Conservation (phyloP, 148 eudicot genomes). For the Nepenthes gracilis region DNA sequence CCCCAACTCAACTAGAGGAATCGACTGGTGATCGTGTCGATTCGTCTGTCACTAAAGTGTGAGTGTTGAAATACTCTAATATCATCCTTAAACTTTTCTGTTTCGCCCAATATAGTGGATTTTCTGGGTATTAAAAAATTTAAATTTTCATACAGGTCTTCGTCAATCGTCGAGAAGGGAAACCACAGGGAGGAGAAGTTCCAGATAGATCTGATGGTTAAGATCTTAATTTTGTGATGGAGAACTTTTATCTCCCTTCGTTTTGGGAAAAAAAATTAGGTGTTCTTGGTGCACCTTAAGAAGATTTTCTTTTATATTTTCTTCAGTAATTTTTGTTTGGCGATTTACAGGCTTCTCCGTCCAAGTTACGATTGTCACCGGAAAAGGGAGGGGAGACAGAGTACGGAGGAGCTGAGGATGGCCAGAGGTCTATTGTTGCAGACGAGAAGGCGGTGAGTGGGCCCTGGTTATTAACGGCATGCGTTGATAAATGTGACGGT, state of each 20-base stretch:
- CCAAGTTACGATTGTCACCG: conserved; percentile 57
- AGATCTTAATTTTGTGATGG: conserved; percentile 7
- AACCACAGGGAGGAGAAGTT: conserved; percentile 53
- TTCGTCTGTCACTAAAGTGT: conserved; percentile 37
- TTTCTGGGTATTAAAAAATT: conserved; percentile 1
- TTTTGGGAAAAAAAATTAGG: neutral
- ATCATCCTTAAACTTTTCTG: neutral
- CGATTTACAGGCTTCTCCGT: conserved; percentile 62
- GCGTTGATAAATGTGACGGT: conserved; percentile 11
- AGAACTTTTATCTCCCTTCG: neutral
- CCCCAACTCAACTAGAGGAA: conserved; percentile 32
- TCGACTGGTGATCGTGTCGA: conserved; percentile 35
- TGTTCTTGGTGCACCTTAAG: too few species aligned
- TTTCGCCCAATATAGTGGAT: neutral
- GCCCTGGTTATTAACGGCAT: conserved; percentile 11
- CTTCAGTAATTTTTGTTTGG: neutral
- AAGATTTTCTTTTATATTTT: neutral
- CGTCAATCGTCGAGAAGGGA: conserved; percentile 22
- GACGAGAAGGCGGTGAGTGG: conserved; percentile 40
- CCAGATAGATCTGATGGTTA: conserved; percentile 95
- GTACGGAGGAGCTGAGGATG: conserved; percentile 14
- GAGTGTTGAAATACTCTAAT: conserved; percentile 21
- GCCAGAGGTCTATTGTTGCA: conserved; percentile 28
- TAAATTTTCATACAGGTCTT: conserved; percentile 22
- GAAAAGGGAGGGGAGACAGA: conserved; percentile 39